phyloP scores from a whole-genome alignment of 1,284 basidiomycete species.

The Sporisorium exsertum region DNA sequence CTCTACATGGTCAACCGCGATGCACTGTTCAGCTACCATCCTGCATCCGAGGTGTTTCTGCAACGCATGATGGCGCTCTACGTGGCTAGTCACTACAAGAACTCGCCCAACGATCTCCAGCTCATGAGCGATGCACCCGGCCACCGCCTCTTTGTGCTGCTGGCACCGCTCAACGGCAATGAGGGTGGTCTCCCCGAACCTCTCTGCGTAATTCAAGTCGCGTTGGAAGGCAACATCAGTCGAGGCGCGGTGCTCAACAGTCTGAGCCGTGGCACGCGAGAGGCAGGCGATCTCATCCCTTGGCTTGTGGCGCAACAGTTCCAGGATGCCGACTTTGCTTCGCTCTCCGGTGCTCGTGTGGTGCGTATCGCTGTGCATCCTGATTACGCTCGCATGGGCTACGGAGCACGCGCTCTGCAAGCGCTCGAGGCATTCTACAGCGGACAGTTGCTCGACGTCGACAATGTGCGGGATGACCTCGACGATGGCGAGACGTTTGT shows the following conservation, averaged over 20 bases:
- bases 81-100: constrained; percentile 98
- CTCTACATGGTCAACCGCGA: constrained; percentile 96
- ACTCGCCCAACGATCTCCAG: constrained; percentile 97
- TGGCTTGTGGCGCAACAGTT: constrained; percentile 97
- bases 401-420: constrained; percentile 90
- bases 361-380: constrained; percentile 98
- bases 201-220: constrained; percentile 88
- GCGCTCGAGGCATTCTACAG: constrained; percentile 87
- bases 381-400: constrained; percentile 93
- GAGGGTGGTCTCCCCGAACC: constrained; percentile 72
- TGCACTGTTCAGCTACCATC: constrained; percentile 96
- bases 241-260: constrained; percentile 88
- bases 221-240: constrained; percentile 93
- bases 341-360: constrained; percentile 86
- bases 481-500: constrained; percentile 53
- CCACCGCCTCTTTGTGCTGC: constrained; percentile 93
- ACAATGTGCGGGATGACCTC: constrained; percentile 56
- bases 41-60: constrained; percentile 94
- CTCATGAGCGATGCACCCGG: constrained; percentile 96
- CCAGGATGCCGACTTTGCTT: constrained; percentile 93
- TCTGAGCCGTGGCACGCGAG: constrained; percentile 80
- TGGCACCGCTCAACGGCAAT: constrained; percentile 75
- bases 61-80: constrained; percentile 99
- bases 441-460: constrained; percentile 88
- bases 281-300: constrained; percentile 96